These are phyloP conservation scores for Sporisorium reilianum DNA, from an alignment of 1,284 basidiomycete genomes.

Conservation along the genomic window DNA sequence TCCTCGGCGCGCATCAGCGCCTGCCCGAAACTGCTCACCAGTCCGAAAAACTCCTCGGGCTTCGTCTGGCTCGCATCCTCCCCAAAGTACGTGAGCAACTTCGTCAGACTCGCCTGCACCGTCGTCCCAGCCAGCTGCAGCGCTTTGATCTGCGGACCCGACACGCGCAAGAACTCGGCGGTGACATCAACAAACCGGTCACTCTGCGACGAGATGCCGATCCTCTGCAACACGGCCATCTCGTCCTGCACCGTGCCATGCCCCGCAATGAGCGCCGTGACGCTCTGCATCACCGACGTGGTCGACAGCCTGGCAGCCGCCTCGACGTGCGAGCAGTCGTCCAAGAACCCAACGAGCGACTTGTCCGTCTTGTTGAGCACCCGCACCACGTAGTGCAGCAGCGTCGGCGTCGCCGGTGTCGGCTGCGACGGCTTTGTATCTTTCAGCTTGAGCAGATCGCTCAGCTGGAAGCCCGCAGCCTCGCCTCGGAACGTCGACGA, in stretches of 20 bases:
- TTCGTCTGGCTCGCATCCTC: slow-evolving; percentile 55
- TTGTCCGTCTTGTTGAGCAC: slow-evolving; percentile 80
- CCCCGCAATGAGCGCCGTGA: slow-evolving; percentile 44
- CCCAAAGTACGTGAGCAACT: slow-evolving; percentile 54
- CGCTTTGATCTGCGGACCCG: slow-evolving; percentile 47
- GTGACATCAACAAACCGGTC: slow-evolving; percentile 52
- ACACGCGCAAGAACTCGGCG: slow-evolving; percentile 32
- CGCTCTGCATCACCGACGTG: slow-evolving; percentile 35
- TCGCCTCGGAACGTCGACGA: slow-evolving; percentile 83
- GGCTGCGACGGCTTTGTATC: slow-evolving; percentile 83
- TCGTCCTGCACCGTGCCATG: slow-evolving; percentile 47
- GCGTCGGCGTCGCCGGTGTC: slow-evolving; percentile 79
- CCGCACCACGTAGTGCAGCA: slow-evolving; percentile 85
- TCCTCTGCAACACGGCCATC: slow-evolving; percentile 30
- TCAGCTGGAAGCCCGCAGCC: slow-evolving; percentile 84
- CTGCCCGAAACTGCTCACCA: slow-evolving; percentile 59
- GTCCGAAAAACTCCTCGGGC: slow-evolving; percentile 61
- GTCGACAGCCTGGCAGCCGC: slow-evolving; percentile 73
- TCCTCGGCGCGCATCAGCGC: slow-evolving; percentile 63
- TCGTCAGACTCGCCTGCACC: slow-evolving; percentile 33
- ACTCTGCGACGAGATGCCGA: slow-evolving; percentile 41
- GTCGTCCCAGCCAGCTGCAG: slow-evolving; percentile 37
- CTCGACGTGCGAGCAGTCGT: slow-evolving; percentile 84
- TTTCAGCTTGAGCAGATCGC: slow-evolving; percentile 83
- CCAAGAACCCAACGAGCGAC: slow-evolving; percentile 78